A percentile compares a stretch with the other conserved stretches of the same genome.
These are phyloP conservation scores for Orbilia brochopaga DNA, from an alignment of 2,329 filamentous ascomycete genomes.

Conservation along the genomic window DNA sequence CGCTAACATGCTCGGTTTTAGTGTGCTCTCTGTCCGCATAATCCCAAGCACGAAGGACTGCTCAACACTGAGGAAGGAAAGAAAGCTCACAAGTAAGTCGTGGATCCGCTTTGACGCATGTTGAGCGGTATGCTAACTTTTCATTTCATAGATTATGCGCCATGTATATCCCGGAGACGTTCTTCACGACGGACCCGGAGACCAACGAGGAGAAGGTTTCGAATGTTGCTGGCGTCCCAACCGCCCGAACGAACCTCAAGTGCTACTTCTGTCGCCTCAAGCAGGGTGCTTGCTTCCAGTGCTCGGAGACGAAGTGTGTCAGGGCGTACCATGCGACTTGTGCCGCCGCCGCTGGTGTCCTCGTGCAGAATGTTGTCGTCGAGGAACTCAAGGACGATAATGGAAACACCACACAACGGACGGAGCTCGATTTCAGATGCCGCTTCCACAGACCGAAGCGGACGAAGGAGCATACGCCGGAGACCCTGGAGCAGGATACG, in stretches of 20 bases:
- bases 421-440: conserved; percentile 90
- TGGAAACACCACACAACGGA: conserved; percentile 88
- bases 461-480: conserved; percentile 73
- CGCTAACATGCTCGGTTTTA: conserved; percentile 27
- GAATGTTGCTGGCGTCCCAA: conserved; percentile 80
- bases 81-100: conserved; percentile 72
- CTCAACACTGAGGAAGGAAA: conserved; percentile 85
- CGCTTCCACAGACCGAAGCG: conserved; percentile 91
- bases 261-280: conserved; percentile 88
- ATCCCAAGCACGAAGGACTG: conserved; percentile 80
- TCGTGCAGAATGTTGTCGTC: conserved; percentile 78
- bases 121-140: conserved; percentile 2
- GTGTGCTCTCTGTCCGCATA: conserved; percentile 91
- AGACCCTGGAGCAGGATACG: conserved; percentile 72
- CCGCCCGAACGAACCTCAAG: conserved; percentile 86
- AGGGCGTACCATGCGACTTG: conserved; percentile 95
- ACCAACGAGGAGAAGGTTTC: conserved; percentile 73
- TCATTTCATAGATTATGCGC: conserved; percentile 70
- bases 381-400: conserved; percentile 88
- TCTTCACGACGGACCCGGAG: conserved; percentile 71
- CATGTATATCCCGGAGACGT: conserved; percentile 89
- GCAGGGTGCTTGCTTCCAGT: conserved; percentile 95
- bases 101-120: no score
- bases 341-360: conserved; percentile 86
- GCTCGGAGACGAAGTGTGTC: conserved; percentile 90